These are phyloP conservation scores for Tardiomyces blankii DNA, from an alignment of 1,139 yeast species.

Conservation along the genomic window DNA sequence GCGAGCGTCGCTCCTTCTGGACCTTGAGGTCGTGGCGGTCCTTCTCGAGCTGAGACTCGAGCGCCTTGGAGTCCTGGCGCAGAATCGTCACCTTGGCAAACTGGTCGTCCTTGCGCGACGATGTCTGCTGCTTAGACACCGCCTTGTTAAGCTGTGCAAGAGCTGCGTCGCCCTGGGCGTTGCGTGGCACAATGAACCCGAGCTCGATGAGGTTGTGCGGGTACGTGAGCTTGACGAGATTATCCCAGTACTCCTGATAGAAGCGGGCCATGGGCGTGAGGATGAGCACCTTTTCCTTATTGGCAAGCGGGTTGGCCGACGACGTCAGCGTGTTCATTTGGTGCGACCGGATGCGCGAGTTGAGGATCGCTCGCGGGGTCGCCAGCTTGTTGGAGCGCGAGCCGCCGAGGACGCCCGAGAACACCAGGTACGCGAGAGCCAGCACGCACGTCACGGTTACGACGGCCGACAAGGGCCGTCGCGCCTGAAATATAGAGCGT, in stretches of 20 bases:
- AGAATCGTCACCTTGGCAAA: conserved; percentile 76
- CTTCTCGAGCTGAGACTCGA: conserved; percentile 46
- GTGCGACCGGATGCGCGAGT: conserved; percentile 74
- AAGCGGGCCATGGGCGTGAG: conserved; percentile 85
- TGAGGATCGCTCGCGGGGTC: conserved; percentile 16
- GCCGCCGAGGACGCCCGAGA: background rate
- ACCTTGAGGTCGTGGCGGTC: conserved; percentile 67
- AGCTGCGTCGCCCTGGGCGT: conserved; percentile 68
- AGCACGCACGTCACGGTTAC: conserved; percentile 3
- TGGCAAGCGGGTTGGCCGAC: conserved; percentile 55
- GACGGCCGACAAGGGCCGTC: conserved; percentile 6
- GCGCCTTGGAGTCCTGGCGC: conserved; percentile 79
- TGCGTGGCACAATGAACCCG: conserved; percentile 85
- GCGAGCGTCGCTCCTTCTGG: conserved; percentile 81
- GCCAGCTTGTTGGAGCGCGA: background rate
- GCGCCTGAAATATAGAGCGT: conserved; percentile 4
- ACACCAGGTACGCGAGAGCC: background rate
- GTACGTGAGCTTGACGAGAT: conserved; percentile 58
- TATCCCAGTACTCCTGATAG: conserved; percentile 78
- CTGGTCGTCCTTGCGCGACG: conserved; percentile 40
- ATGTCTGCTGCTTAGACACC: conserved; percentile 55
- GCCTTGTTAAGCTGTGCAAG: conserved; percentile 59
- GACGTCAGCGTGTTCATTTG: conserved; percentile 69
- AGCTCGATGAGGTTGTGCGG: conserved; percentile 78
- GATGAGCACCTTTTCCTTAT: conserved; percentile 71